Percentiles rank a stretch among this genome's conserved stretches.
These are phyloP conservation scores for Cyclocybe cylindracea DNA, from an alignment of 768 basidiomycete species.

Conservation along the genomic window DNA sequence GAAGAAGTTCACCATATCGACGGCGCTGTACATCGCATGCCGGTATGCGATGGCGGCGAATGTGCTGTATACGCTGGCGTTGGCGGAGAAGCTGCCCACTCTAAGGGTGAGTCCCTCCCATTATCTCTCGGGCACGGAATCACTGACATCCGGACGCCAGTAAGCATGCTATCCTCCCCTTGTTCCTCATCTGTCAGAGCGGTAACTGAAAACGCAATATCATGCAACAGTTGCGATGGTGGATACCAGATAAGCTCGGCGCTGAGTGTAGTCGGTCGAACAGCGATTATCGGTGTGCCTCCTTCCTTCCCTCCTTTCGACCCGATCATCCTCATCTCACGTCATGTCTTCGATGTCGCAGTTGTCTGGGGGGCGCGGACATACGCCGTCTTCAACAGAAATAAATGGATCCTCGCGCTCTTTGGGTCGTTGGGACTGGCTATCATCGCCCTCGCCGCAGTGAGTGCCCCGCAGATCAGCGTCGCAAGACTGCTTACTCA, in stretches of 20 bases:
- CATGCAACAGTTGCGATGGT: constrained; percentile 10
- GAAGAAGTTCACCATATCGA: constrained; percentile 8
- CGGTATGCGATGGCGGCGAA: constrained; percentile 16
- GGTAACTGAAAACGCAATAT: background rate
- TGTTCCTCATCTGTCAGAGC: background rate
- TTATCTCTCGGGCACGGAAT: background rate
- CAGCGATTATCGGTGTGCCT: constrained; percentile 8
- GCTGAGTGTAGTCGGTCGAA: constrained; percentile 14
- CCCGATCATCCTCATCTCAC: background rate
- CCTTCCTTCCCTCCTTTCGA: too few relatives aligned
- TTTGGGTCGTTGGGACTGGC: constrained; percentile 3
- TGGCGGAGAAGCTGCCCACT: constrained; percentile 6
- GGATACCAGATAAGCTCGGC: constrained; percentile 13
- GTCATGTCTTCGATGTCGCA: background rate
- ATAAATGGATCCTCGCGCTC: background rate
- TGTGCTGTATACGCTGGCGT: constrained; percentile 10
- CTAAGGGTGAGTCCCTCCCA: constrained; percentile 7
- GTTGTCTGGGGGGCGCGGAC: constrained; percentile 15
- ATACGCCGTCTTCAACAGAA: constrained; percentile 12
- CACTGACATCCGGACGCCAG: too few relatives aligned
- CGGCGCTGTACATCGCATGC: constrained; percentile 14
- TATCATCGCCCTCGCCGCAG: constrained; percentile 7
- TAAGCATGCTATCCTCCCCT: background rate
- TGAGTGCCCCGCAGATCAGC: background rate
- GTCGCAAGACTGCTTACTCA: background rate